Percentiles rank a stretch among this genome's conserved stretches.
Evolutionary conservation across 176 grass and related monocot genomes (phyloP).

Genomic region (Aegilops sharonensis): DNA sequence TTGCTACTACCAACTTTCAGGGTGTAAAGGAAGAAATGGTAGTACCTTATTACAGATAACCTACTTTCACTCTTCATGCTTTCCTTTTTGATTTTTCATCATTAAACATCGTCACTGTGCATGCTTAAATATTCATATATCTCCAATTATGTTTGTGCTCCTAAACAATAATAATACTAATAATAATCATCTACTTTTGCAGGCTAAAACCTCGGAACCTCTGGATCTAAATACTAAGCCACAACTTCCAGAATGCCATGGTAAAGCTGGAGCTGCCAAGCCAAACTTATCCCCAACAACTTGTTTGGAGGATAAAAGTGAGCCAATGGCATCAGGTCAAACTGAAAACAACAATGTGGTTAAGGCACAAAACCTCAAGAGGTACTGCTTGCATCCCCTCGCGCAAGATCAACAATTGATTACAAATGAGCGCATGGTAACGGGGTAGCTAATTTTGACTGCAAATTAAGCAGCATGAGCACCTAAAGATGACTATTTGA

Average conservation of each 20-base stretch:
- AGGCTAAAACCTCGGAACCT: background rate
- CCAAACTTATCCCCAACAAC: background rate
- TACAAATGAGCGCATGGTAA: background rate
- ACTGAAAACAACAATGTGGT: conserved; percentile 10
- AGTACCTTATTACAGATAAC: background rate
- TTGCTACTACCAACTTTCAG: background rate
- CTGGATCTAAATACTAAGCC: background rate
- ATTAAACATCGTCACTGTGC: background rate
- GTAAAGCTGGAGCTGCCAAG: background rate
- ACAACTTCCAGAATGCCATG: background rate
- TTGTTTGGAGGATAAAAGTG: background rate
- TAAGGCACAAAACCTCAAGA: conserved; percentile 16
- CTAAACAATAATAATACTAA: background rate
- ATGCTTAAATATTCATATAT: background rate
- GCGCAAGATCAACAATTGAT: background rate
- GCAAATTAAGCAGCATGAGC: background rate
- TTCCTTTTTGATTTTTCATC: background rate
- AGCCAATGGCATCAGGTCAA: conserved; percentile 18
- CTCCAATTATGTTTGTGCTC: background rate
- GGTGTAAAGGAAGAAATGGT: background rate
- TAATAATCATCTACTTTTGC: background rate
- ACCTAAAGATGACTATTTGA: background rate
- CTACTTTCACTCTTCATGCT: background rate
- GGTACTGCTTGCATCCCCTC: conserved; percentile 29
- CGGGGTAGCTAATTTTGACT: background rate